Conservation (phyloP, 208 protist genomes). For the Leishmania tropica region DNA sequence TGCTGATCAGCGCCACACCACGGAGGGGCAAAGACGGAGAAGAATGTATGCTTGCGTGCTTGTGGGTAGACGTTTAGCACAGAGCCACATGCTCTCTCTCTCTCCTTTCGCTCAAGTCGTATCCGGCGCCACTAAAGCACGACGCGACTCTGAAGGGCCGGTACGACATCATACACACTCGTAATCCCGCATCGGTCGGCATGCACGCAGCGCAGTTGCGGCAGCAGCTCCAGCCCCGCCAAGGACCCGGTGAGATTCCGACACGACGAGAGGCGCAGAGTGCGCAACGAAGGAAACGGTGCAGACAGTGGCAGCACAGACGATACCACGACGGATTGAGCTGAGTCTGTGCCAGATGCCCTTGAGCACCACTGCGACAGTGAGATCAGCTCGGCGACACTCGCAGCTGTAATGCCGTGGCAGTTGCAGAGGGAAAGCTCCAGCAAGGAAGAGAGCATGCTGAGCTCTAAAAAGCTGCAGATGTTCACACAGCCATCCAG, state of each 20-base stretch:
- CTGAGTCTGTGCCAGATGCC: not conserved
- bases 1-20: not conserved
- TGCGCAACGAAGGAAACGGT: slow-evolving; percentile 10
- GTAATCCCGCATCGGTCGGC: slow-evolving; percentile 10
- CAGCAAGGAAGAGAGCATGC: slow-evolving; percentile 1
- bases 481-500: slow-evolving; percentile 27
- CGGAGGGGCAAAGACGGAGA: not conserved
- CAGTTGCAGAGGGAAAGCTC: slow-evolving; percentile 19
- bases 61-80: not conserved
- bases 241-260: slow-evolving; percentile 11
- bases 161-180: not conserved
- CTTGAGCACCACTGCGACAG: too few relatives aligned
- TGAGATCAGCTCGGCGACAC: not conserved
- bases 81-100: not conserved
- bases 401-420: slow-evolving; percentile 10
- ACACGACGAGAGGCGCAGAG: slow-evolving; percentile 9
- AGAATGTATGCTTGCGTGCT: not conserved
- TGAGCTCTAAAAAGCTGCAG: not conserved
- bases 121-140: not conserved
- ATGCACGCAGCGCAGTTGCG: slow-evolving; percentile 9
- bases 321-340: not conserved
- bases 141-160: slow-evolving; percentile 7
- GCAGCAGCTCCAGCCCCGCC: slow-evolving; percentile 7
- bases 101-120: not conserved
- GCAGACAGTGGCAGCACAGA: not conserved